Conservation (phyloP, 179 eudicot species). For the Nepenthes alata region DNA sequence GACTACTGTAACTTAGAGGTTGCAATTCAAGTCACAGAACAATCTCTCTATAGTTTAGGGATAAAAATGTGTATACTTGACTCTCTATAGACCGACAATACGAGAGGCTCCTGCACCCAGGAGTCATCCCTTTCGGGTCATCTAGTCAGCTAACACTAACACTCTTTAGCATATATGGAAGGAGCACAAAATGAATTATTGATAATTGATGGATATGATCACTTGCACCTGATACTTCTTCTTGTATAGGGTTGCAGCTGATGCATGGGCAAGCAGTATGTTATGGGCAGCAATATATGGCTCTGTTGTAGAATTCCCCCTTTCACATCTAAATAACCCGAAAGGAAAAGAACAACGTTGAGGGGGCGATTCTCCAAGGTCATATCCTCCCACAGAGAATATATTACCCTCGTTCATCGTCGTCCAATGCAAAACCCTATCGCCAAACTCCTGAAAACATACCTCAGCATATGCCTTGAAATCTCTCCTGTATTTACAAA, state of each 20-base stretch:
- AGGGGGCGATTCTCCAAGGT: slow-evolving; percentile 28
- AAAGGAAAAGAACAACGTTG: slow-evolving; percentile 35
- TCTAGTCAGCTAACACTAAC: too few species aligned
- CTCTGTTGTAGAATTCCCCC: slow-evolving; percentile 49
- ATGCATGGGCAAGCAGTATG: slow-evolving; percentile 47
- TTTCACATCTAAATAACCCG: slow-evolving; percentile 16
- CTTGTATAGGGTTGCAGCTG: slow-evolving; percentile 34
- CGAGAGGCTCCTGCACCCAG: too few species aligned
- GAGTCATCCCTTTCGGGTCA: too few species aligned
- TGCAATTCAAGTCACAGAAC: too few species aligned
- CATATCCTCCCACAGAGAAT: slow-evolving; percentile 32
- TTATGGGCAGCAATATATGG: slow-evolving; percentile 55
- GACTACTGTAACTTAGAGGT: too few species aligned
- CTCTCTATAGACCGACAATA: too few species aligned
- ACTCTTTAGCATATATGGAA: too few species aligned
- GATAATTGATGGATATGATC: too few species aligned
- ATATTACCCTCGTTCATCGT: slow-evolving; percentile 57
- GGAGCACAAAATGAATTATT: too few species aligned
- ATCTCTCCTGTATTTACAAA: slow-evolving; percentile 34
- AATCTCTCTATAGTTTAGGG: too few species aligned
- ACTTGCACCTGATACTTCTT: slow-evolving; percentile 42
- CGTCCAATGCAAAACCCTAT: slow-evolving; percentile 50
- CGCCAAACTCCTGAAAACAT: slow-evolving; percentile 72
- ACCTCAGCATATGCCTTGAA: slow-evolving; percentile 52
- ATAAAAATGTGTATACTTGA: too few species aligned